Base-by-base conservation (phyloP, 1,284 basidiomycete genomes). In the Sporisorium exsertum region DNA sequence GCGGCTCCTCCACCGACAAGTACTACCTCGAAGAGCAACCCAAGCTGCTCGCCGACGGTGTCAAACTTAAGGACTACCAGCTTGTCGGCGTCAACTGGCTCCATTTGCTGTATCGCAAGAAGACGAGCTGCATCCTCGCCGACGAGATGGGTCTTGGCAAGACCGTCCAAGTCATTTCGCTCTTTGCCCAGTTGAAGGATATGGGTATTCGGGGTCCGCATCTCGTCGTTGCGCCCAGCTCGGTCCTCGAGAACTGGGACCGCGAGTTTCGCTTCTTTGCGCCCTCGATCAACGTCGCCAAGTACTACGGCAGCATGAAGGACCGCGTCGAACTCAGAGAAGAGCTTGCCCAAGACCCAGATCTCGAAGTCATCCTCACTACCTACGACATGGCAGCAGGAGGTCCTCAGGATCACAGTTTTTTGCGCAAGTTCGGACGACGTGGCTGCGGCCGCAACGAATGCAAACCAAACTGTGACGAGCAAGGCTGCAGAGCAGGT, bases 21-120 rank as follows among this genome's bases (percentile, higher is more conserved):
- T 77, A 72, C 54, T 89, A 88, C 80, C 89, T 98, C 77, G 88
- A 90, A 45, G 87, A 87, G 40, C 95, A 97, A 81, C 96, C 97
- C 0, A 86, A 88, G 8, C 85, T 90, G 42, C 87, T 99, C 15
- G 89, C 91, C 40, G 87, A 90, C 27, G 90, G 88, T 51, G 91
- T 97, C 70, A 89, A 88, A 79, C 88, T 99, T 78, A 99, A 99
- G 87, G 94, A 97, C 80, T 99, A 99, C 86, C 96, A 99, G 87
- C 88, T 98, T 64, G 89, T 97, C 60, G 97, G 97, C n/a, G 90
- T 99, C 69, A 99, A 97, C 85, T 99, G 97, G 97, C 88, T 99
- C 73, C 91, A 94, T 85, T 87, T 99, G 29, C 88, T 99, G 50
- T 95, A 95, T 85, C 89, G 88, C 58, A 91, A 90, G 81, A 89